A percentile compares a stretch with the other conserved stretches of the same genome.
Conservation (phyloP, 1,139 yeast genomes). For the Hyphopichia burtonii region DNA sequence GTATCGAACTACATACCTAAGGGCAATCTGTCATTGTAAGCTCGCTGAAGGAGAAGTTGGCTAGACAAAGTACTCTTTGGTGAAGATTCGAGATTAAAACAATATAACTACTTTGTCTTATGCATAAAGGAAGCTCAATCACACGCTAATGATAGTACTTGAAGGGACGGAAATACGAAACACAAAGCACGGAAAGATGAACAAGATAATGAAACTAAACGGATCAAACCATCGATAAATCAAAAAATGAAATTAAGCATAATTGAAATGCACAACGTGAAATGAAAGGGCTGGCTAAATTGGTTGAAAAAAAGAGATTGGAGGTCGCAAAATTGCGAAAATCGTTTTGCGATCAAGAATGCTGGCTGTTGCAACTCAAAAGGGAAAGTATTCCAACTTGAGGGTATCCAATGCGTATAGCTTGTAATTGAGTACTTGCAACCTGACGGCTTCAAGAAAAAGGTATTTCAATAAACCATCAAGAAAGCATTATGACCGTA, state of each 20-base stretch:
- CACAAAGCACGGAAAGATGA: not conserved
- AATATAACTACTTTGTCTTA: not conserved
- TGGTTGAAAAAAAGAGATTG: not conserved
- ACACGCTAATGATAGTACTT: too few species aligned
- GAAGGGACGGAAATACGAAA: not conserved
- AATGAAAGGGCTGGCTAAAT: not conserved
- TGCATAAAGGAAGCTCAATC: not conserved
- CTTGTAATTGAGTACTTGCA: too few species aligned
- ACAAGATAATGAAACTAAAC: not conserved
- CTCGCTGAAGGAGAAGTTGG: not conserved
- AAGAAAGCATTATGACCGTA: too few species aligned
- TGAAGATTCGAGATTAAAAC: not conserved
- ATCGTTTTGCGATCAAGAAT: not conserved
- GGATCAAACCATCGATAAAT: not conserved
- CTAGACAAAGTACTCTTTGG: not conserved
- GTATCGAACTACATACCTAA: too few species aligned
- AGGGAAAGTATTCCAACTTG: not conserved
- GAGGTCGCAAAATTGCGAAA: not conserved
- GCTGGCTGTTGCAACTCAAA: not conserved
- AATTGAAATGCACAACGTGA: not conserved
- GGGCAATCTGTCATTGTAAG: not conserved
- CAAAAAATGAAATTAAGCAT: not conserved
- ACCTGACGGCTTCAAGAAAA: too few species aligned
- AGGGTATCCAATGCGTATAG: not conserved
- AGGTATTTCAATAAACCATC: too few species aligned